These are phyloP conservation scores for Cladophialophora immunda DNA, from an alignment of 2,329 filamentous ascomycete species.

Conservation along the genomic window DNA sequence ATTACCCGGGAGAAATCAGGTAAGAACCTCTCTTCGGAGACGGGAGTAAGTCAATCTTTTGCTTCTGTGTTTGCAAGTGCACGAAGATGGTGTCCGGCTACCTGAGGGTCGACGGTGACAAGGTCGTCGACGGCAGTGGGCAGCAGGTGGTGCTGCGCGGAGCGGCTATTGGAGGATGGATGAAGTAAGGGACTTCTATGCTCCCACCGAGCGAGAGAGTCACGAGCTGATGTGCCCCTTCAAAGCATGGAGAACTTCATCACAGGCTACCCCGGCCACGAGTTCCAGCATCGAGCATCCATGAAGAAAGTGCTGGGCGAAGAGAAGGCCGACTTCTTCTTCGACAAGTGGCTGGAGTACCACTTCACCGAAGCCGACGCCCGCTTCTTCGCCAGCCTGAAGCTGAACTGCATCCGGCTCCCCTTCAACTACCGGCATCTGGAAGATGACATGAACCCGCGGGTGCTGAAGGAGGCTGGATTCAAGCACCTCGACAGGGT, in stretches of 20 bases:
- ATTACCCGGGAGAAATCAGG: too few relatives aligned
- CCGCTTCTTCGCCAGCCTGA: conserved; percentile 63
- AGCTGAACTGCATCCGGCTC: conserved; percentile 66
- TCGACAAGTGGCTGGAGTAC: conserved; percentile 64
- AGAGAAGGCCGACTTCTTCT: conserved; percentile 68
- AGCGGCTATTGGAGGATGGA: conserved; percentile 53
- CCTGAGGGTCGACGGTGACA: conserved; percentile 52
- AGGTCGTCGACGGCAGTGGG: conserved; percentile 58
- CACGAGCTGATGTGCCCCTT: background rate
- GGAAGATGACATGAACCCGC: conserved; percentile 57
- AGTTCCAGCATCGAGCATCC: conserved; percentile 63
- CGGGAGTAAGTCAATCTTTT: background rate
- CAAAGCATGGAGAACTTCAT: conserved; percentile 68
- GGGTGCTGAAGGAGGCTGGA: conserved; percentile 53
- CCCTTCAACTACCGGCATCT: conserved; percentile 68
- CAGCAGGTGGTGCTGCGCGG: conserved; percentile 57
- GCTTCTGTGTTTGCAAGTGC: background rate
- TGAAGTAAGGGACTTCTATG: conserved; percentile 45
- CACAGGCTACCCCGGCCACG: conserved; percentile 67
- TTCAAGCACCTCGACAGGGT: conserved; percentile 59
- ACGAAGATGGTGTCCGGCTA: conserved; percentile 36
- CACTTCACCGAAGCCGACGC: conserved; percentile 69
- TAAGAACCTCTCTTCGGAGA: background rate
- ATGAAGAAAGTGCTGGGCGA: conserved; percentile 61
- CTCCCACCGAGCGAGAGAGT: background rate